These are phyloP conservation scores for Cercophora samala DNA, from an alignment of 495 filamentous ascomycete genomes.

Conservation along the genomic window DNA sequence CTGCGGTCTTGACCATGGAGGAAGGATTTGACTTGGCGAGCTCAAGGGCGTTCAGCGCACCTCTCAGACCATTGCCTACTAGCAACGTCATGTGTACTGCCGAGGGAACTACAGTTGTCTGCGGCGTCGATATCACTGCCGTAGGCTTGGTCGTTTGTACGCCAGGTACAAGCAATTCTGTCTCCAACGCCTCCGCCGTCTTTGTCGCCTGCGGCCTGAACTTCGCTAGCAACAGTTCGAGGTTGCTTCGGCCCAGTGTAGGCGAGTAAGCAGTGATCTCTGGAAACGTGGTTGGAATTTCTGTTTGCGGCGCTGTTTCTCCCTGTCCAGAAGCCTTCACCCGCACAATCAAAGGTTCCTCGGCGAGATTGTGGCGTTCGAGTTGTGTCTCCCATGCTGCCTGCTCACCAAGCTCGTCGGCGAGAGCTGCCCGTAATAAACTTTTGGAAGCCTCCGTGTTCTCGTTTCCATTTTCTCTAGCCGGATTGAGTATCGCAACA, in stretches of 20 bases:
- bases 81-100: slow-evolving; percentile 83
- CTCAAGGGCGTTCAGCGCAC: slow-evolving; percentile 40
- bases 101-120: slow-evolving; percentile 36
- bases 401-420: slow-evolving; percentile 67
- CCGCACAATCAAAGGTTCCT: slow-evolving; percentile 47
- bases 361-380: slow-evolving; percentile 41
- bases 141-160: slow-evolving; percentile 47
- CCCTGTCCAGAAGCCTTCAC: slow-evolving; percentile 27
- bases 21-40: slow-evolving; percentile 25
- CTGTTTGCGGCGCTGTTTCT: slow-evolving; percentile 19
- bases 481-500: slow-evolving; percentile 54
- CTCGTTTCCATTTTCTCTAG: slow-evolving; percentile 23
- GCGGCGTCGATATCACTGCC: background rate
- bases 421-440: slow-evolving; percentile 67
- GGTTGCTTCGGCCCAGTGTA: slow-evolving; percentile 60
- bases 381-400: slow-evolving; percentile 70
- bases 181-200: slow-evolving; percentile 33
- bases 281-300: slow-evolving; percentile 33
- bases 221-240: slow-evolving; percentile 74
- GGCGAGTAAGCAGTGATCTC: slow-evolving; percentile 62
- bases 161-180: slow-evolving; percentile 67
- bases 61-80: slow-evolving; percentile 61
- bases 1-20: slow-evolving; percentile 22
- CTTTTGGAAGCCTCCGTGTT: slow-evolving; percentile 25
- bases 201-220: slow-evolving; percentile 26